These are phyloP conservation scores for Boeremia exigua DNA, from an alignment of 2,329 filamentous ascomycete genomes.

Conservation along the genomic window DNA sequence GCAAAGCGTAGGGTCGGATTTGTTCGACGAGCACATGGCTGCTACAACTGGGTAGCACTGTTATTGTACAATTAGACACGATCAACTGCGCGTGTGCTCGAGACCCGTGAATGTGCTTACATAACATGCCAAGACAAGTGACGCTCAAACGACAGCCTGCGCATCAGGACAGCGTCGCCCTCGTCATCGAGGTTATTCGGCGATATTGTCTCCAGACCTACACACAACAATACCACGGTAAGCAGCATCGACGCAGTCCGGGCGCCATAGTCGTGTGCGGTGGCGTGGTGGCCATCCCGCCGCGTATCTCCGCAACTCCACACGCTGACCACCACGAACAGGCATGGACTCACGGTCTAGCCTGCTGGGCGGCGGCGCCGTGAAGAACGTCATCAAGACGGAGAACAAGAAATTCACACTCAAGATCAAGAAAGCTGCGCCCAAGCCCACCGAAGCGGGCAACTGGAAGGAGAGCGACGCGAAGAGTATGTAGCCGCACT, in stretches of 20 bases:
- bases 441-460: constrained; percentile 70
- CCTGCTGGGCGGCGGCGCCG: constrained; percentile 36
- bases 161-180: too few species aligned
- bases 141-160: too few species aligned
- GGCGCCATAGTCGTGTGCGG: not conserved
- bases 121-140: too few species aligned
- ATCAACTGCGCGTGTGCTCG: too few species aligned
- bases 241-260: not conserved
- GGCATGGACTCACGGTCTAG: constrained; percentile 32
- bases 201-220: too few species aligned
- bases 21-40: too few species aligned
- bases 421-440: constrained; percentile 65
- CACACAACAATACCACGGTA: too few species aligned
- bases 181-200: too few species aligned
- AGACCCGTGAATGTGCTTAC: too few species aligned
- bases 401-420: constrained; percentile 51
- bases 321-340: constrained; percentile 32
- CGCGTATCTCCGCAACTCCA: constrained; percentile 17
- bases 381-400: constrained; percentile 45
- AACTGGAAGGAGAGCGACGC: constrained; percentile 73
- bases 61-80: not conserved
- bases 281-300: too few species aligned
- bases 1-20: not conserved
- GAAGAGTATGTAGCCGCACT: constrained; percentile 58
- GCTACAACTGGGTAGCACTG: not conserved